A percentile compares a stretch with the other conserved stretches of the same genome.
Evolutionary conservation across 495 filamentous ascomycete genomes (phyloP).

Genomic region (Bombardia bombarda): DNA sequence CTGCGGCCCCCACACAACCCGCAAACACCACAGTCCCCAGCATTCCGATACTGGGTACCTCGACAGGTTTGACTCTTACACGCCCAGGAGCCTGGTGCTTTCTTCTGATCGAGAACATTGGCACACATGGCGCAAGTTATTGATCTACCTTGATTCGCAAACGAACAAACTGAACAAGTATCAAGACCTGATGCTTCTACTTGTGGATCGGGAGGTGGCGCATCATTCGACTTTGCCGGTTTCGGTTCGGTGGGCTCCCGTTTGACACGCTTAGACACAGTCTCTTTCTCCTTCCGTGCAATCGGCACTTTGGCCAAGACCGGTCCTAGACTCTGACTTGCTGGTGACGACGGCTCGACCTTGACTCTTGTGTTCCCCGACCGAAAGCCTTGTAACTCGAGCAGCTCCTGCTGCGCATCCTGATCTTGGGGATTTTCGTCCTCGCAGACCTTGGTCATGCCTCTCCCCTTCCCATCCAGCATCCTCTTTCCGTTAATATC

Average conservation of each 20-base stretch:
- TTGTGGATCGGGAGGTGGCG: too few relatives aligned
- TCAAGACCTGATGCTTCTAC: too few relatives aligned
- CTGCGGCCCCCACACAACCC: constrained; percentile 52
- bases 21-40: constrained; percentile 56
- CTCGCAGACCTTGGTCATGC: constrained; percentile 63
- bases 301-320: neutral
- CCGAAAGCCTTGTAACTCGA: constrained; percentile 39
- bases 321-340: neutral
- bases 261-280: too few relatives aligned
- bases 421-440: constrained; percentile 56
- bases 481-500: constrained; percentile 54
- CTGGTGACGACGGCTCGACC: neutral
- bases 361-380: neutral
- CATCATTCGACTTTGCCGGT: too few relatives aligned
- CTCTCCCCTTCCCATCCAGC: constrained; percentile 50
- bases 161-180: constrained; percentile 55
- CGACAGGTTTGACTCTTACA: constrained; percentile 48
- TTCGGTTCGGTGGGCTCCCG: neutral
- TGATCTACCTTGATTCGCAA: constrained; percentile 41
- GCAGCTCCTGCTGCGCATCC: constrained; percentile 52
- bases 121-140: constrained; percentile 56
- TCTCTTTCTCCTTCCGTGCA: neutral
- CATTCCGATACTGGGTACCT: constrained; percentile 51
- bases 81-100: constrained; percentile 47
- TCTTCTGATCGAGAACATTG: constrained; percentile 50